Conservation (phyloP, 2,329 filamentous ascomycete genomes). For the Xylariaceae sp. region DNA sequence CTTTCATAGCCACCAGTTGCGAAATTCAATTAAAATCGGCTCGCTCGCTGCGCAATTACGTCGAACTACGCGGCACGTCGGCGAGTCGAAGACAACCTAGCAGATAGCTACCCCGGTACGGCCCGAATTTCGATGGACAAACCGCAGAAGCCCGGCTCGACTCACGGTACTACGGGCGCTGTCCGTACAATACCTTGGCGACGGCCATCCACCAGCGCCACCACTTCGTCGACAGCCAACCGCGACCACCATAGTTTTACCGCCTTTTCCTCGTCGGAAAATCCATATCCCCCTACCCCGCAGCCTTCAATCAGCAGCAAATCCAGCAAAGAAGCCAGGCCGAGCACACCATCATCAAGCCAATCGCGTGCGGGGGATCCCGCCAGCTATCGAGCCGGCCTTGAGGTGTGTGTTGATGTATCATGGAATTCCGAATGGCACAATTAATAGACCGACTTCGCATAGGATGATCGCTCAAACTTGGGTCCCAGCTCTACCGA, state of each 20-base stretch:
- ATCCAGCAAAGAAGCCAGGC: neutral
- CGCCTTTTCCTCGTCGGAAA: neutral
- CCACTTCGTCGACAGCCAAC: neutral
- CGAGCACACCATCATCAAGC: neutral
- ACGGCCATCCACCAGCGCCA: neutral
- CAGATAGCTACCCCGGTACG: neutral
- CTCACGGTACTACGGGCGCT: neutral
- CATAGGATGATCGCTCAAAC: slow-evolving; percentile 15
- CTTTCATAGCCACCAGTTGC: too few species aligned
- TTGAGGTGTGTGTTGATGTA: slow-evolving; percentile 7
- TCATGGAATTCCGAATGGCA: neutral
- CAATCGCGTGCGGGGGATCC: slow-evolving; percentile 7
- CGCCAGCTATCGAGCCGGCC: slow-evolving; percentile 3
- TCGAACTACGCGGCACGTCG: too few species aligned
- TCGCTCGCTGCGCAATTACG: neutral
- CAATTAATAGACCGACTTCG: neutral
- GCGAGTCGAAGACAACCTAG: neutral
- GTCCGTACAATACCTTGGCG: neutral
- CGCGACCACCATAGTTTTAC: neutral
- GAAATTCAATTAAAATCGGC: too few species aligned
- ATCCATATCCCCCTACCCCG: neutral
- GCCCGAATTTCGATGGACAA: neutral
- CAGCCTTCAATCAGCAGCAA: neutral
- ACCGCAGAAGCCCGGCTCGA: neutral
- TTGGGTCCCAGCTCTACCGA: slow-evolving; percentile 13